Percentiles rank a stretch among this genome's conserved stretches.
Evolutionary conservation across 1,284 basidiomycete species (phyloP).

Genomic region (Ustilago vetiveriae): DNA sequence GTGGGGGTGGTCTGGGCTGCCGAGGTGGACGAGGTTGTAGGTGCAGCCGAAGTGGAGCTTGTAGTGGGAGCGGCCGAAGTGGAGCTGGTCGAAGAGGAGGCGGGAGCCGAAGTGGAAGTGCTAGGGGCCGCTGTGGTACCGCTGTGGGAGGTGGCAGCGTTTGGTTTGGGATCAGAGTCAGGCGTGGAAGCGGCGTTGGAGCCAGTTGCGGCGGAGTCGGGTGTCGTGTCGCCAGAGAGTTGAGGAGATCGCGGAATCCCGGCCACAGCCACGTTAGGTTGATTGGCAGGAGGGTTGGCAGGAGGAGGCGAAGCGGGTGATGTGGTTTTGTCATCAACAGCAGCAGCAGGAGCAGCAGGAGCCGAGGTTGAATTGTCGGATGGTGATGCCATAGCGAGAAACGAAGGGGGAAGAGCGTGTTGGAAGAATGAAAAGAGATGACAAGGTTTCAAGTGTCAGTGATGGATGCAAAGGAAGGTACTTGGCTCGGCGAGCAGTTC

Average conservation of each 20-base stretch:
- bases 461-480: no score
- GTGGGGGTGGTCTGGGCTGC: constrained; percentile 9
- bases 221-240: neutral
- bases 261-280: constrained; percentile 5
- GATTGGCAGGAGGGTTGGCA: constrained; percentile 2
- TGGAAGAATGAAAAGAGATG: neutral
- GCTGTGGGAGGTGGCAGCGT: neutral
- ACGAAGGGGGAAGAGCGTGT: neutral
- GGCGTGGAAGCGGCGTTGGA: neutral
- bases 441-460: constrained; percentile 14
- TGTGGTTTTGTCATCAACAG: neutral
- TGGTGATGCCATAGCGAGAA: neutral
- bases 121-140: constrained; percentile 1
- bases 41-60: constrained; percentile 6
- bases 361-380: neutral
- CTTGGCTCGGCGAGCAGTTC: no score
- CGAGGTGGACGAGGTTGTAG: constrained; percentile 20
- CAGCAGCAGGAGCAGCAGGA: neutral
- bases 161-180: neutral
- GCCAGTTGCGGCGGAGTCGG: neutral
- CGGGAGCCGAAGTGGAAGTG: neutral
- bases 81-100: constrained; percentile 6
- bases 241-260: constrained; percentile 24
- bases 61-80: constrained; percentile 9
- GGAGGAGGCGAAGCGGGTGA: constrained; percentile 2